Evolutionary conservation across 495 filamentous ascomycete species (phyloP).

Genomic region (Articulospora tetracladia): DNA sequence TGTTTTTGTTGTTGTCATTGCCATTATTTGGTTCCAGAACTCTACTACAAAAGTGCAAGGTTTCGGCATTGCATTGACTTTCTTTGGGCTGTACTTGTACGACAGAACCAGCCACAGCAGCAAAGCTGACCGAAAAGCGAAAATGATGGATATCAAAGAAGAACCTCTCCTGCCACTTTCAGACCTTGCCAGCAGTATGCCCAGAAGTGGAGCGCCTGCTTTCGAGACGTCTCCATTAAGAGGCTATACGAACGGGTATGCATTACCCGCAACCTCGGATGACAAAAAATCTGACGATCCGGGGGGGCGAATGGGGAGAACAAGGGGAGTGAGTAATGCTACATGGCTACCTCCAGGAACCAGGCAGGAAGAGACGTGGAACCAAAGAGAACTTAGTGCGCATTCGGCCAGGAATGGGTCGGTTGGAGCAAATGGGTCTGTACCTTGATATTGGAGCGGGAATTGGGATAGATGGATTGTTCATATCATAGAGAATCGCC

Average conservation of each 20-base stretch:
- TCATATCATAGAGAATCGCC: neutral
- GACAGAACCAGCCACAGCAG: constrained; percentile 85
- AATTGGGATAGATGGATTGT: neutral
- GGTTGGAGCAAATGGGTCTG: neutral
- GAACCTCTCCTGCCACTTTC: constrained; percentile 62
- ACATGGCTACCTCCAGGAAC: constrained; percentile 71
- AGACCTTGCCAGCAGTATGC: constrained; percentile 14
- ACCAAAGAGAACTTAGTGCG: constrained; percentile 38
- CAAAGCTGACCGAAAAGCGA: constrained; percentile 71
- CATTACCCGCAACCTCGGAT: constrained; percentile 27
- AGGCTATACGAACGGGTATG: constrained; percentile 19
- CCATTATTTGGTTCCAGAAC: constrained; percentile 94
- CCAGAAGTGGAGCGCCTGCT: constrained; percentile 10
- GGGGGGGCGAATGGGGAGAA: constrained; percentile 42
- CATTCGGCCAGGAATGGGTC: neutral
- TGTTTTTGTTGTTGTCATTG: constrained; percentile 93
- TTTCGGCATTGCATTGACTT: constrained; percentile 81
- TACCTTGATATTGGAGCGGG: neutral
- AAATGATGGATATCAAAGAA: constrained; percentile 42
- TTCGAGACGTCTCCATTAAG: constrained; percentile 29
- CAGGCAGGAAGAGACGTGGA: constrained; percentile 80
- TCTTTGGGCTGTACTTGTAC: constrained; percentile 91
- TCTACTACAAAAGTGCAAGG: constrained; percentile 79
- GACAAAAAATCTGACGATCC: constrained; percentile 62
- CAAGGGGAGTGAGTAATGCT: constrained; percentile 54